Conservation (phyloP, 2,329 filamentous ascomycete genomes). For the Celoporthe dispersa region DNA sequence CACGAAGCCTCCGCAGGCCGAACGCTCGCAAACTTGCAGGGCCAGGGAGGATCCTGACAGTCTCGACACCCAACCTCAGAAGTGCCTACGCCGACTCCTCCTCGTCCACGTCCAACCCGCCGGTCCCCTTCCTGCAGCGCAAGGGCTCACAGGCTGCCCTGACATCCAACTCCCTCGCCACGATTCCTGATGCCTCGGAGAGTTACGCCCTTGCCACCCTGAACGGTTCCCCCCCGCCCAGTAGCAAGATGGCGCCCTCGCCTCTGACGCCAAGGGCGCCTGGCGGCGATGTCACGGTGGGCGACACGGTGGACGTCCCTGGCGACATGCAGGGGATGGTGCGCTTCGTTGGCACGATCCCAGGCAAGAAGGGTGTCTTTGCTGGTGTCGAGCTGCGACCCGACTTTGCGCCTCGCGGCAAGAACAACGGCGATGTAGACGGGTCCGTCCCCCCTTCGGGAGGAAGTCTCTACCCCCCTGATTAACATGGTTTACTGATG, state of each 20-base stretch:
- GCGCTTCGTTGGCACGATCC: slow-evolving; percentile 84
- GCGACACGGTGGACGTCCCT: slow-evolving; percentile 87
- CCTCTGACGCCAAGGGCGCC: slow-evolving; percentile 58
- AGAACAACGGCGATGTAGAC: slow-evolving; percentile 96
- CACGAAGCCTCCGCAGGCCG: slow-evolving; percentile 33
- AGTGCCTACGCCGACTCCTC: slow-evolving; percentile 48
- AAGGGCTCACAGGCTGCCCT: slow-evolving; percentile 75
- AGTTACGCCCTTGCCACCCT: slow-evolving; percentile 64
- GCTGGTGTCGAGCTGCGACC: slow-evolving; percentile 86
- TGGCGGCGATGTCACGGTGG: slow-evolving; percentile 66
- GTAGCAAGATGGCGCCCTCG: slow-evolving; percentile 52
- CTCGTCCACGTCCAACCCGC: slow-evolving; percentile 48
- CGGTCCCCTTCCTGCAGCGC: slow-evolving; percentile 56
- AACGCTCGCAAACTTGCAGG: slow-evolving; percentile 45
- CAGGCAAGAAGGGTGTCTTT: slow-evolving; percentile 89
- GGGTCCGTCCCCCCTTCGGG: slow-evolving; percentile 63
- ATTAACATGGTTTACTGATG: slow-evolving; percentile 33
- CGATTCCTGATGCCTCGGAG: slow-evolving; percentile 69
- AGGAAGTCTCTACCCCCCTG: too few relatives aligned
- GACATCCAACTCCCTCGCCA: slow-evolving; percentile 64
- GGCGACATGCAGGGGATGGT: slow-evolving; percentile 90
- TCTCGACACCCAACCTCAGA: slow-evolving; percentile 64
- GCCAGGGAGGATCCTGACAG: slow-evolving; percentile 47
- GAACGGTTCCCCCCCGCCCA: slow-evolving; percentile 44
- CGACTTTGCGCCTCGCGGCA: slow-evolving; percentile 82